phyloP scores from a whole-genome alignment of 2,329 filamentous ascomycete genomes.

The Colletotrichum tropicicola region DNA sequence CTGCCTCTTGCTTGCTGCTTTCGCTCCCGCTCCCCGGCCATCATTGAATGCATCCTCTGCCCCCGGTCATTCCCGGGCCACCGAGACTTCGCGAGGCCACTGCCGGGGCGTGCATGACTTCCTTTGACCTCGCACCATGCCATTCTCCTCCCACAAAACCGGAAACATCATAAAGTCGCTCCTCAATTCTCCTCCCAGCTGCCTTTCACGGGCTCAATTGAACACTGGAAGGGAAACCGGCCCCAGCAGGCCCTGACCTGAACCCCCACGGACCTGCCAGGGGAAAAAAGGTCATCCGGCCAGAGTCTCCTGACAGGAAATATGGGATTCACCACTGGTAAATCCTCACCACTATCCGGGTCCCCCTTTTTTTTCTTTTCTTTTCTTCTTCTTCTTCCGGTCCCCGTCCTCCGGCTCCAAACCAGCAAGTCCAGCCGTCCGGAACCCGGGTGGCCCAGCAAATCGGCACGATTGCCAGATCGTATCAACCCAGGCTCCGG shows the following conservation, averaged over 20 bases:
- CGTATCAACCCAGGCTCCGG: constrained; percentile 6
- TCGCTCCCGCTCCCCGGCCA: too few species aligned
- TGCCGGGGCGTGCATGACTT: too few species aligned
- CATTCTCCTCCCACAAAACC: not conserved
- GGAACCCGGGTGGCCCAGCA: constrained; percentile 17
- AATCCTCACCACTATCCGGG: not conserved
- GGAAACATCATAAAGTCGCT: not conserved
- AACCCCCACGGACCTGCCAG: constrained; percentile 21
- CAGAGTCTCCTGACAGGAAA: constrained; percentile 18
- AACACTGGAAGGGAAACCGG: not conserved
- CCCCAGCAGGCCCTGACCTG: not conserved
- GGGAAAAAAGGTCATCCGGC: constrained; percentile 17
- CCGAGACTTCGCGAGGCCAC: not conserved
- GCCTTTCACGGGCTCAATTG: not conserved
- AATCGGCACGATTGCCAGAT: constrained; percentile 30
- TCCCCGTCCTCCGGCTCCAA: too few species aligned
- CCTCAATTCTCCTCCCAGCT: not conserved
- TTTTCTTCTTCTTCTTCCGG: not conserved
- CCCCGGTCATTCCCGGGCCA: not conserved
- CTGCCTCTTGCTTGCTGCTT: not conserved
- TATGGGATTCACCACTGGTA: constrained; percentile 3
- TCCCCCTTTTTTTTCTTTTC: not conserved
- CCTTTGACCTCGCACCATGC: not conserved
- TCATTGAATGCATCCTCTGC: not conserved
- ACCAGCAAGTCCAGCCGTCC: constrained; percentile 26